Conservation (phyloP, 257 asterid genomes). For the Solanum bulbocastanum region DNA sequence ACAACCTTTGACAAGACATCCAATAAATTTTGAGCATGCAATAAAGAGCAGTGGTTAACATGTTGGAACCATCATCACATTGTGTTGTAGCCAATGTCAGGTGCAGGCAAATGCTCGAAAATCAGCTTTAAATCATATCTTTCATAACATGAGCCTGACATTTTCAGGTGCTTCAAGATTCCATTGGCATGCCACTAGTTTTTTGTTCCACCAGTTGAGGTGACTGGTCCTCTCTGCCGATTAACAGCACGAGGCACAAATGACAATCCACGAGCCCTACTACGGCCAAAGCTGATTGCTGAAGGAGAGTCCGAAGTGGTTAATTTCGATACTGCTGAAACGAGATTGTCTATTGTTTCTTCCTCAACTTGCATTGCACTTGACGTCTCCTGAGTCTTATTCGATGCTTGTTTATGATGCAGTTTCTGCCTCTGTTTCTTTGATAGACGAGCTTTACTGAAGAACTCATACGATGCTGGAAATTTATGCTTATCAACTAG, state of each 20-base stretch:
- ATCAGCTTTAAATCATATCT: not conserved
- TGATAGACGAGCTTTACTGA: conserved; percentile 70
- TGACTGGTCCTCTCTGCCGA: conserved; percentile 34
- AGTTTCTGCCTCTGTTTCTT: conserved; percentile 69
- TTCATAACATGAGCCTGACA: not conserved
- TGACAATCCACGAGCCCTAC: conserved; percentile 51
- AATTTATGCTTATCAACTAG: conserved; percentile 84
- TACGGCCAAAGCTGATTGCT: conserved; percentile 73
- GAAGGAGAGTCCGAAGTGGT: conserved; percentile 83
- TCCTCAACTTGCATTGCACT: conserved; percentile 72
- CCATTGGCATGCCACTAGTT: not conserved
- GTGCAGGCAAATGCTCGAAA: not conserved
- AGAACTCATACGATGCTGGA: conserved; percentile 74
- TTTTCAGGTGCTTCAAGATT: not conserved
- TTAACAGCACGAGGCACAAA: conserved; percentile 66
- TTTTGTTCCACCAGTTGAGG: conserved; percentile 7
- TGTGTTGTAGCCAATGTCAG: not conserved
- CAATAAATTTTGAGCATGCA: not conserved
- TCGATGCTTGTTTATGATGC: conserved; percentile 22
- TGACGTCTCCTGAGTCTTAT: conserved; percentile 26
- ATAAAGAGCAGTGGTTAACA: not conserved
- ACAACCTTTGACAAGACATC: not conserved
- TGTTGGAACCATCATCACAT: not conserved
- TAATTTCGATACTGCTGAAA: conserved; percentile 72
- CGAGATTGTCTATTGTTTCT: conserved; percentile 51